Conservation (phyloP, 805 yeast genomes). For the Suhomyces tanzawaensis region DNA sequence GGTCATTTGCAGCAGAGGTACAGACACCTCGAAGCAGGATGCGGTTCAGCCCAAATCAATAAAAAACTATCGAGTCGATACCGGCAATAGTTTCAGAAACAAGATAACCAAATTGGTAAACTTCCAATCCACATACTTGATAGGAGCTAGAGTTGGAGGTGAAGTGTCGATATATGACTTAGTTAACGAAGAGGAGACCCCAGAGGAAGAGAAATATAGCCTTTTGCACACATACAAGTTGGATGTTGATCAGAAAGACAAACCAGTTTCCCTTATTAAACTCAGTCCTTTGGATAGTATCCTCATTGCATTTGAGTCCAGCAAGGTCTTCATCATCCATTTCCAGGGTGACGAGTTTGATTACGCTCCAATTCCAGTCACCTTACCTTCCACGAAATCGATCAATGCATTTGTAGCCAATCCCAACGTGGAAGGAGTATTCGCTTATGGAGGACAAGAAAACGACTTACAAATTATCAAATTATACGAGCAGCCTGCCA, state of each 20-base stretch:
- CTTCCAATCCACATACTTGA: conserved; percentile 32
- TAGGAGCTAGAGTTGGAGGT: conserved; percentile 47
- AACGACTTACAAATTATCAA: conserved; percentile 58
- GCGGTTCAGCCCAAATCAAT: conserved; percentile 63
- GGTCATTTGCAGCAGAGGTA: conserved; percentile 59
- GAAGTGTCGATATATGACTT: conserved; percentile 38
- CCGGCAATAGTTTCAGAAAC: conserved; percentile 13
- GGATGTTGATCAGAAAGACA: conserved; percentile 21
- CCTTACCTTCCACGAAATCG: conserved; percentile 42
- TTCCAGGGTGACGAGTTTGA: conserved; percentile 28
- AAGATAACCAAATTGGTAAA: conserved; percentile 34
- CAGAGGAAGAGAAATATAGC: conserved; percentile 37
- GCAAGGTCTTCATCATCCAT: conserved; percentile 40
- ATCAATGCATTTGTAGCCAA: conserved; percentile 48
- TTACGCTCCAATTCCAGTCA: conserved; percentile 27
- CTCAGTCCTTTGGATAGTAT: conserved; percentile 29
- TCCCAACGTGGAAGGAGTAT: conserved; percentile 47
- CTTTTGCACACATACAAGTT: conserved; percentile 32
- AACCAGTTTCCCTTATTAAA: conserved; percentile 32
- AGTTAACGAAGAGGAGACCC: conserved; percentile 15
- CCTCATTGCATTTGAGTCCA: conserved; percentile 47
- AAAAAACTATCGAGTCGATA: conserved; percentile 35
- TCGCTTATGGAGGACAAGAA: conserved; percentile 88
- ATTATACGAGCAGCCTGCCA: conserved; percentile 28
- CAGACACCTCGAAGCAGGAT: conserved; percentile 74